These are phyloP conservation scores for Phalaenopsis aphrodite DNA, from an alignment of 106 monocot genomes.

Conservation along the genomic window DNA sequence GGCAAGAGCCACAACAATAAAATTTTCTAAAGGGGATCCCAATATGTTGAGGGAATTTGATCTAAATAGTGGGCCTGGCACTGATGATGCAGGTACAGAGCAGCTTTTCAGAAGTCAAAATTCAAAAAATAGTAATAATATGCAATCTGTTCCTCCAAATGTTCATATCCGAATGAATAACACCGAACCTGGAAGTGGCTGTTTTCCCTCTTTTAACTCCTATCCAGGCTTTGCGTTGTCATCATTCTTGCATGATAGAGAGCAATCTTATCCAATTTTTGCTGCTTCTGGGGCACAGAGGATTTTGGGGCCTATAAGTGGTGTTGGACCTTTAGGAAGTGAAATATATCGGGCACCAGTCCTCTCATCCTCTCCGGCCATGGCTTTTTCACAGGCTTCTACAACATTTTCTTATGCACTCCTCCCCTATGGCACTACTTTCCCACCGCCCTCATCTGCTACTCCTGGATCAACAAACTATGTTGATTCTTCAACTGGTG, in stretches of 20 bases:
- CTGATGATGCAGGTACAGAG: slow-evolving; percentile 35
- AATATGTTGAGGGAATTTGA: slow-evolving; percentile 48
- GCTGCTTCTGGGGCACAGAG: slow-evolving; percentile 24
- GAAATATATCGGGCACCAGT: slow-evolving; percentile 43
- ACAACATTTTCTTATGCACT: slow-evolving; percentile 37
- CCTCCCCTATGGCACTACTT: slow-evolving; percentile 35
- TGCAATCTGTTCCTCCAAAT: slow-evolving; percentile 23
- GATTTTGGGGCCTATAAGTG: slow-evolving; percentile 23
- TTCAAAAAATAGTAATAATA: slow-evolving; percentile 15
- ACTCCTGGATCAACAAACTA: slow-evolving; percentile 24
- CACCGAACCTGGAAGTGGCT: slow-evolving; percentile 27
- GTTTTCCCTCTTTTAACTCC: slow-evolving; percentile 44
- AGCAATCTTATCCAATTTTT: slow-evolving; percentile 37
- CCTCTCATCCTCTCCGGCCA: slow-evolving; percentile 38
- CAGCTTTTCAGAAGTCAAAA: slow-evolving; percentile 15
- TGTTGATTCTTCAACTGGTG: slow-evolving; percentile 27
- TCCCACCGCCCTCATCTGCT: slow-evolving; percentile 28
- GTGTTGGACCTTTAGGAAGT: slow-evolving; percentile 21
- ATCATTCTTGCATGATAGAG: slow-evolving; percentile 34
- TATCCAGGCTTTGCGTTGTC: slow-evolving; percentile 38
- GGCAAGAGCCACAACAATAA: slow-evolving; percentile 15
- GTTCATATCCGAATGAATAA: slow-evolving; percentile 35
- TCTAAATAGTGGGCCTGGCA: slow-evolving; percentile 53
- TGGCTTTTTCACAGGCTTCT: slow-evolving; percentile 32
- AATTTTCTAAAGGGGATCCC: slow-evolving; percentile 19